Evolutionary conservation across 2,329 filamentous ascomycete genomes (phyloP).

Genomic region (Stagonosporopsis vannaccii): DNA sequence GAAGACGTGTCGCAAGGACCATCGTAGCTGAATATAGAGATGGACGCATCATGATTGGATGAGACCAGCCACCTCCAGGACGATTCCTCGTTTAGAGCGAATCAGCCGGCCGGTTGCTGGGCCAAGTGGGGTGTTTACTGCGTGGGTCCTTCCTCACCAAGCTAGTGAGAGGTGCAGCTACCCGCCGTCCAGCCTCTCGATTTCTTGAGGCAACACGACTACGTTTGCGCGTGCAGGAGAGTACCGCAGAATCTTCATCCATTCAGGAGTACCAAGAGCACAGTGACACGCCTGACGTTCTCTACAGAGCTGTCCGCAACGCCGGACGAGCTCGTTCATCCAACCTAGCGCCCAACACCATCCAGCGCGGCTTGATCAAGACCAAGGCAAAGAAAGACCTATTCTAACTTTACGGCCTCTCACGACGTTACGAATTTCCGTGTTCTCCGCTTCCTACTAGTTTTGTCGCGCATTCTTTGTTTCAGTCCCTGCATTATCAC

Average conservation of each 20-base stretch:
- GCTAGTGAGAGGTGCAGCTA: constrained; percentile 35
- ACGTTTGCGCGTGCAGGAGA: constrained; percentile 18
- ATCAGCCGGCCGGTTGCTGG: constrained; percentile 30
- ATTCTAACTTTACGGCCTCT: constrained; percentile 29
- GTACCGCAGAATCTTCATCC: constrained; percentile 9
- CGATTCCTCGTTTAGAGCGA: constrained; percentile 27
- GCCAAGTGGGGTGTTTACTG: constrained; percentile 32
- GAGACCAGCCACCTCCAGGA: constrained; percentile 26
- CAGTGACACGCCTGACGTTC: constrained; percentile 36
- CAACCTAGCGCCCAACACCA: constrained; percentile 24
- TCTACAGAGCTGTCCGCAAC: constrained; percentile 41
- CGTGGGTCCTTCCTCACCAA: constrained; percentile 26
- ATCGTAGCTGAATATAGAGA: constrained; percentile 12
- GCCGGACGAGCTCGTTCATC: constrained; percentile 41
- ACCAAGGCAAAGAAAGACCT: constrained; percentile 21
- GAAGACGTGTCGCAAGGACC: constrained; percentile 14
- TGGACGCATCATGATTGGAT: constrained; percentile 24
- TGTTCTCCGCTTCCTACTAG: constrained; percentile 18
- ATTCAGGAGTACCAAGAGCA: constrained; percentile 23
- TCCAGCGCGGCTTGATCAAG: constrained; percentile 30
- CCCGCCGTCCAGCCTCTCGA: constrained; percentile 23
- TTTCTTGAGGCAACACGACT: constrained; percentile 23
- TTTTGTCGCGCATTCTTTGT: constrained; percentile 19
- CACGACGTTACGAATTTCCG: constrained; percentile 43
- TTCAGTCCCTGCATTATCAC: constrained; percentile 16